phyloP scores from a whole-genome alignment of 2,329 filamentous ascomycete species.

The Anisogramma anomala region DNA sequence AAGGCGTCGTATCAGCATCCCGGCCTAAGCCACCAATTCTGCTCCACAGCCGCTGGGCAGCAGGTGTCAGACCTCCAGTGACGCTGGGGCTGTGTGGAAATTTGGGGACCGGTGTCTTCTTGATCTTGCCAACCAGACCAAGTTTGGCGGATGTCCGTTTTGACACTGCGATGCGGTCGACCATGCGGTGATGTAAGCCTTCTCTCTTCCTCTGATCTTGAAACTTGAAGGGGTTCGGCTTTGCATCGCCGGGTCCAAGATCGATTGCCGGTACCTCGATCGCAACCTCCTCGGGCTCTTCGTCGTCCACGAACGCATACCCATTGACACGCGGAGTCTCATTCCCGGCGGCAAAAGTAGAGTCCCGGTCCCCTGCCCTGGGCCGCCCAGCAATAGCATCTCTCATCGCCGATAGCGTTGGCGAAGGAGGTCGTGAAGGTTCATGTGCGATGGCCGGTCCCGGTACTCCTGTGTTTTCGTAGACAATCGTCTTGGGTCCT shows the following conservation, averaged over 20 bases:
- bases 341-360: constrained; percentile 42
- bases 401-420: constrained; percentile 71
- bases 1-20: constrained; percentile 26
- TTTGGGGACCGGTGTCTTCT: constrained; percentile 52
- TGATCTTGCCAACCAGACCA: constrained; percentile 48
- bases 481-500: constrained; percentile 64
- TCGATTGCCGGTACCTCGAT: constrained; percentile 35
- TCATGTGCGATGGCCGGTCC: constrained; percentile 29
- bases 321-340: constrained; percentile 89
- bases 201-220: constrained; percentile 65
- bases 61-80: constrained; percentile 54
- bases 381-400: constrained; percentile 72
- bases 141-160: constrained; percentile 52
- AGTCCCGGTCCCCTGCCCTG: constrained; percentile 50
- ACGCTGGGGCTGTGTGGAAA: constrained; percentile 56
- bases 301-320: constrained; percentile 87
- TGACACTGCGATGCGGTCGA: constrained; percentile 65
- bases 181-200: constrained; percentile 72
- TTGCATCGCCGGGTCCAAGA: constrained; percentile 47
- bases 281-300: constrained; percentile 39
- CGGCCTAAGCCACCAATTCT: constrained; percentile 39
- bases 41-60: constrained; percentile 57
- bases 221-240: constrained; percentile 70
- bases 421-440: constrained; percentile 54
- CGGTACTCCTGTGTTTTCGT: constrained; percentile 73